Conservation (phyloP, 176 grass and related monocot genomes). For the Panicum miliaceum region DNA sequence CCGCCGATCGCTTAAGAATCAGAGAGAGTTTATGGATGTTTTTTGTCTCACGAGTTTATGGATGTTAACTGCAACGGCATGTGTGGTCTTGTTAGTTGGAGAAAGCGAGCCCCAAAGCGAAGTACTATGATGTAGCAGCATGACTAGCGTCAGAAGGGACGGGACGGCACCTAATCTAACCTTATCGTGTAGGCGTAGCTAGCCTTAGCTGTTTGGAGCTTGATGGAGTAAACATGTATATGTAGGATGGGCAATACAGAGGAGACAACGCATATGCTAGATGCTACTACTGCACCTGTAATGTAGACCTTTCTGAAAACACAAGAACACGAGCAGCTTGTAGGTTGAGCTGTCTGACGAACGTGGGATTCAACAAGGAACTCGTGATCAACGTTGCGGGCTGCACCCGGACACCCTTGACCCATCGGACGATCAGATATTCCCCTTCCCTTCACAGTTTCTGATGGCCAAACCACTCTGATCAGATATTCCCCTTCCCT, state of each 20-base stretch:
- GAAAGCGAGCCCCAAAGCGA: not conserved
- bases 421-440: not conserved
- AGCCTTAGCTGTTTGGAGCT: too few species aligned
- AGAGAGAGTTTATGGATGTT: not conserved
- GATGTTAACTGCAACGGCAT: not conserved
- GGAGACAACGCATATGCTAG: not conserved
- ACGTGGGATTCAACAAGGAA: not conserved
- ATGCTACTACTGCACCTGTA: not conserved
- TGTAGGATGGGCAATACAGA: too few species aligned
- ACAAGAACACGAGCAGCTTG: not conserved
- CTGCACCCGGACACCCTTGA: not conserved
- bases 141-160: not conserved
- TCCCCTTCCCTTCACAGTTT: not conserved
- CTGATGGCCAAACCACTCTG: not conserved
- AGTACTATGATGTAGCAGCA: not conserved
- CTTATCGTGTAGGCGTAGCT: not conserved
- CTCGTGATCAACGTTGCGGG: not conserved
- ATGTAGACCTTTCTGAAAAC: not conserved
- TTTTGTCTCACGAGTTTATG: too few species aligned
- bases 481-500: too few species aligned
- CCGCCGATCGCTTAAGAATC: not conserved
- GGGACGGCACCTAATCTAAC: not conserved
- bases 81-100: slow-evolving; percentile 29
- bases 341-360: not conserved
- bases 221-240: too few species aligned